phyloP scores from a whole-genome alignment of 2,329 filamentous ascomycete species.

The Xylariaceae sp. region DNA sequence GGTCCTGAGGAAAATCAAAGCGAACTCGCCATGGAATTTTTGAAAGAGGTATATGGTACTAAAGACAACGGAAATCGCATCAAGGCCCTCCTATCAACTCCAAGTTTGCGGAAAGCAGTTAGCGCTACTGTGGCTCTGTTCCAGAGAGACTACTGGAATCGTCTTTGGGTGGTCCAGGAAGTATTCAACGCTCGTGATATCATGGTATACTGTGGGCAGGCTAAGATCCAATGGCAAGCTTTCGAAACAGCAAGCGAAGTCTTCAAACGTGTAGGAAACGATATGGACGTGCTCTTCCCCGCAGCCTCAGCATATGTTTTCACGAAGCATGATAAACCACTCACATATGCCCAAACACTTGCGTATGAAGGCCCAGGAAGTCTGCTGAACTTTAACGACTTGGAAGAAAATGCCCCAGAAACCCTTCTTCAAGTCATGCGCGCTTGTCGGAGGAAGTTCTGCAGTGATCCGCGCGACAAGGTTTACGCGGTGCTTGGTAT shows the following conservation, averaged over 20 bases:
- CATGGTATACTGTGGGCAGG: constrained; percentile 25
- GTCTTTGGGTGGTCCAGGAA: constrained; percentile 33
- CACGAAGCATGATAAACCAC: constrained; percentile 2
- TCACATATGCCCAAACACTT: constrained; percentile 11
- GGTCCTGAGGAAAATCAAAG: too few relatives aligned
- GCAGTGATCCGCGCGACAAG: constrained; percentile 34
- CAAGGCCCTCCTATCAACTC: too few relatives aligned
- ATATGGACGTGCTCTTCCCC: constrained; percentile 5
- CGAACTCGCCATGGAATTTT: not conserved
- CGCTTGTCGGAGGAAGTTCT: constrained; percentile 25
- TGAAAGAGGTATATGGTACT: not conserved
- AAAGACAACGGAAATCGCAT: too few relatives aligned
- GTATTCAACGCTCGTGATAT: constrained; percentile 22
- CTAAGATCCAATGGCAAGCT: constrained; percentile 18
- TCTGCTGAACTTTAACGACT: constrained; percentile 3
- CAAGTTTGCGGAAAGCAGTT: too few relatives aligned
- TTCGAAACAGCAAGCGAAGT: constrained; percentile 14
- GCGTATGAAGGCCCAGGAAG: constrained; percentile 18
- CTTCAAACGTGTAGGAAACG: constrained; percentile 14
- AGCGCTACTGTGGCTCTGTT: too few relatives aligned
- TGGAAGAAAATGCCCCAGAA: not conserved
- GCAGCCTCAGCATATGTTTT: not conserved
- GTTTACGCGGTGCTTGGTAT: constrained; percentile 35
- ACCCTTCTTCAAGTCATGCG: constrained; percentile 25
- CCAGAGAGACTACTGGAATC: constrained; percentile 34